Percentiles rank a stretch among this genome's conserved stretches.
phyloP scores from a whole-genome alignment of 2,329 filamentous ascomycete genomes.

The Fusarium ramigenum region DNA sequence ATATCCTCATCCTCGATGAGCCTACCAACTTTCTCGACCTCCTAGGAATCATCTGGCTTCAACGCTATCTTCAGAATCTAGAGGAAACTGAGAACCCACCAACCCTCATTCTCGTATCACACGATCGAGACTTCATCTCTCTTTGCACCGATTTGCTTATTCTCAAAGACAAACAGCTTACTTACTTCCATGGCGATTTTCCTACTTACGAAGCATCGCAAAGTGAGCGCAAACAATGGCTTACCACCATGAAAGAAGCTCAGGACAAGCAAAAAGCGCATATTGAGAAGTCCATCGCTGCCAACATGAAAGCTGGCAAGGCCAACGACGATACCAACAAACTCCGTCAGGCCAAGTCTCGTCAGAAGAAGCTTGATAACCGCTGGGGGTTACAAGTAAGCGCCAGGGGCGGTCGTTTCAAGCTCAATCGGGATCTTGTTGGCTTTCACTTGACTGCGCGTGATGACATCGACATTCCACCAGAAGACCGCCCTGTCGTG shows the following conservation, averaged over 20 bases:
- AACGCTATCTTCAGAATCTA: slow-evolving; percentile 72
- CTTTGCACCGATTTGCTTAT: slow-evolving; percentile 81
- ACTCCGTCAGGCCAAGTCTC: slow-evolving; percentile 82
- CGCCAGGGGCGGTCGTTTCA: slow-evolving; percentile 78
- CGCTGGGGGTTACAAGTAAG: slow-evolving; percentile 80
- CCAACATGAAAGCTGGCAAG: slow-evolving; percentile 79
- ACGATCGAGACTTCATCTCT: slow-evolving; percentile 84
- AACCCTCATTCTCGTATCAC: slow-evolving; percentile 82
- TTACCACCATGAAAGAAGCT: slow-evolving; percentile 81
- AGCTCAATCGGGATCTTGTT: slow-evolving; percentile 76
- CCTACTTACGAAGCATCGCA: slow-evolving; percentile 75
- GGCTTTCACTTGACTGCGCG: slow-evolving; percentile 69
- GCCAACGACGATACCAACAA: slow-evolving; percentile 86
- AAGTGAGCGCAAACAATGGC: slow-evolving; percentile 72
- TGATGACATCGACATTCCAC: slow-evolving; percentile 76
- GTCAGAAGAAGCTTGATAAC: slow-evolving; percentile 86
- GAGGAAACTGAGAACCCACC: slow-evolving; percentile 62
- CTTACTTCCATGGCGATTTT: slow-evolving; percentile 80
- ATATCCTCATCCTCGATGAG: slow-evolving; percentile 85
- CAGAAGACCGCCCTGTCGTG: slow-evolving; percentile 66
- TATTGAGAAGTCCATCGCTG: slow-evolving; percentile 79
- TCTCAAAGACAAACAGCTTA: slow-evolving; percentile 75
- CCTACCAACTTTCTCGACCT: slow-evolving; percentile 89
- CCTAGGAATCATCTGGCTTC: slow-evolving; percentile 85
- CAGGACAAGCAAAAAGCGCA: slow-evolving; percentile 84